Conservation (phyloP, 768 basidiomycete genomes). For the Infundibulicybe gibba region DNA sequence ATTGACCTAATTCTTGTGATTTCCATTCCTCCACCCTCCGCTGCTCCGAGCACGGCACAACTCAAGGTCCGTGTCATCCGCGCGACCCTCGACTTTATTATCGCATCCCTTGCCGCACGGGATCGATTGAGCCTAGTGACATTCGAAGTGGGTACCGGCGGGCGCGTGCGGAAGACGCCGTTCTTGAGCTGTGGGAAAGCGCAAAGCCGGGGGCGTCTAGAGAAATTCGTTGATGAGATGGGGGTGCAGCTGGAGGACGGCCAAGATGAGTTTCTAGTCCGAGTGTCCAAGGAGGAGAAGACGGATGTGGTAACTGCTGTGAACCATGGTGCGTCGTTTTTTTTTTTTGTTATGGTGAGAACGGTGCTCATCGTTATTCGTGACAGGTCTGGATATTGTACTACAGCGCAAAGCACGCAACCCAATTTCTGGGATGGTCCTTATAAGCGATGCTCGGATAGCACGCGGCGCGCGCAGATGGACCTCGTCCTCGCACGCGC, state of each 20-base stretch:
- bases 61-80: slow-evolving; percentile 90
- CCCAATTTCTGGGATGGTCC: slow-evolving; percentile 85
- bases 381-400: slow-evolving; percentile 82
- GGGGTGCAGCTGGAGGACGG: slow-evolving; percentile 36
- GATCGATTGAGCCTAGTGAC: slow-evolving; percentile 91
- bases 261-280: slow-evolving; percentile 55
- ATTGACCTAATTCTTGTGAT: slow-evolving; percentile 92
- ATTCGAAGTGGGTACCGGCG: slow-evolving; percentile 84
- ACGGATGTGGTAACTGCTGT: slow-evolving; percentile 98
- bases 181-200: slow-evolving; percentile 73
- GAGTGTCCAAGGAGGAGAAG: slow-evolving; percentile 85
- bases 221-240: slow-evolving; percentile 77
- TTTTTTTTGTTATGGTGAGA: not conserved
- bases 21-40: slow-evolving; percentile 73
- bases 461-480: slow-evolving; percentile 94
- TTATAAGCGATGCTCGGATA: slow-evolving; percentile 94
- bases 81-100: slow-evolving; percentile 80
- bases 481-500: slow-evolving; percentile 95
- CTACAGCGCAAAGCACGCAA: slow-evolving; percentile 92
- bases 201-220: slow-evolving; percentile 66
- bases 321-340: slow-evolving; percentile 66
- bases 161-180: slow-evolving; percentile 88
- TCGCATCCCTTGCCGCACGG: slow-evolving; percentile 68
- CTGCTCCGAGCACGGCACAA: slow-evolving; percentile 73
- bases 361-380: slow-evolving; percentile 1